These are phyloP conservation scores for Tylopilus subfusipes DNA, from an alignment of 768 basidiomycete genomes.

Conservation along the genomic window DNA sequence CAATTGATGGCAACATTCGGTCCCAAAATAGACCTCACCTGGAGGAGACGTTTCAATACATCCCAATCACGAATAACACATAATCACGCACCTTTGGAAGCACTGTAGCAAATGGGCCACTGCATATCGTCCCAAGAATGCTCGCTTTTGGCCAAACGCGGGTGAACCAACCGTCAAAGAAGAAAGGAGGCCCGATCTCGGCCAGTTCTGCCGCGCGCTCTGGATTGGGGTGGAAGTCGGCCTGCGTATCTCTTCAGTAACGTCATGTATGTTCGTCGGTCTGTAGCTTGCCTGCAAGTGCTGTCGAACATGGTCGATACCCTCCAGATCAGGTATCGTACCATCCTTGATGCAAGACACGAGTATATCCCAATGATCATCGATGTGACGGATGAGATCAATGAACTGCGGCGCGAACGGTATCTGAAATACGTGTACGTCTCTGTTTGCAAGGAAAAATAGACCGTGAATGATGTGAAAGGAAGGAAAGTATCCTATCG, in stretches of 20 bases:
- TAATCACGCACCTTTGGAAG: conserved; percentile 11
- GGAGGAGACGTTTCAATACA: background rate
- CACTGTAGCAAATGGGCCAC: conserved; percentile 7
- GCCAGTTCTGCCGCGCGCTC: conserved; percentile 19
- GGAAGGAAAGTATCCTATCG: conserved; percentile 10
- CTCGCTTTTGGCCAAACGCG: conserved; percentile 16
- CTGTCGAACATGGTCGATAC: conserved; percentile 6
- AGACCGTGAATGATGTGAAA: conserved; percentile 22
- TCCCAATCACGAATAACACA: background rate
- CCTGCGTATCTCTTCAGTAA: background rate
- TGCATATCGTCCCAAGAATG: conserved; percentile 2
- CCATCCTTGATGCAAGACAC: conserved; percentile 15
- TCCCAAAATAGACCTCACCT: conserved; percentile 17
- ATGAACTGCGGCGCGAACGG: conserved; percentile 2
- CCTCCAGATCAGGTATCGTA: conserved; percentile 13
- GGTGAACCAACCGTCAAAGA: conserved; percentile 13
- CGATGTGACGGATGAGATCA: conserved; percentile 10
- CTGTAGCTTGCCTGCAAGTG: conserved; percentile 11
- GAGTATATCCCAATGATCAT: conserved; percentile 19
- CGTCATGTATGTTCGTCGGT: no score
- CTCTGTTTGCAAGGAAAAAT: conserved; percentile 14
- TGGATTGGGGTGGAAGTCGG: conserved; percentile 9
- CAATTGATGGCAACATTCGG: background rate
- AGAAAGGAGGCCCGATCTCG: conserved; percentile 12
- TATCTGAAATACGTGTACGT: background rate